Evolutionary conservation across 306 rosid genomes (phyloP).

Genomic region (Malus domestica): ASM211411v1 NC_041794.1:30833001-30833500

Average conservation of each 20-base stretch:
- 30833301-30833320: neutral
- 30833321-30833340: neutral
- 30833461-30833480: neutral
- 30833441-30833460: neutral
- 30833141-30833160: too few species aligned
- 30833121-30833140: neutral
- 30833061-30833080: neutral
- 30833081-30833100: neutral
- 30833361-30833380: neutral
- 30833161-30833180: too few species aligned
- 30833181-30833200: neutral
- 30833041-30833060: neutral
- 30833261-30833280: neutral
- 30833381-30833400: neutral
- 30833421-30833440: slow-evolving; percentile 7
- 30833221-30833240: neutral
- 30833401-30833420: neutral
- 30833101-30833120: neutral
- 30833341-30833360: neutral
- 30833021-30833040: neutral
- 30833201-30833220: neutral
- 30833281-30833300: neutral
- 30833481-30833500: neutral
- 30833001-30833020: neutral
- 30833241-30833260: neutral